phyloP scores from a whole-genome alignment of 192 early-diverging fungal species.

The Coemansia sp. region DNA sequence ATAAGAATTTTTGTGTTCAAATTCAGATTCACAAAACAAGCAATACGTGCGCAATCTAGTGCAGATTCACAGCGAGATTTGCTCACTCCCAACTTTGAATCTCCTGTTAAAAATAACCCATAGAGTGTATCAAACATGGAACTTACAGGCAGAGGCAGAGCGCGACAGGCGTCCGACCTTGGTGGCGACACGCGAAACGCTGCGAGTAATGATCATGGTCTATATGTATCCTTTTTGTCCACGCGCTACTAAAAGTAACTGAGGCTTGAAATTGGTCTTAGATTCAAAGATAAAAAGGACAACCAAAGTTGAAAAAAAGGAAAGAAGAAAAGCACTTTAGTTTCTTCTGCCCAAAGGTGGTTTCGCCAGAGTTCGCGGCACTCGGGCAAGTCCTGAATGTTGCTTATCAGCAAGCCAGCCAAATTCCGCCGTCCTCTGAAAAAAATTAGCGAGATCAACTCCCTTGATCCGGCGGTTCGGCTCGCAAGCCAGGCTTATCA shows the following conservation, averaged over 20 bases:
- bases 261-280: background rate
- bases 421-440: background rate
- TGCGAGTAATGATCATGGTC: conserved; percentile 48
- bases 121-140: background rate
- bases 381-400: no score
- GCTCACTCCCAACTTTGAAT: background rate
- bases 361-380: no score
- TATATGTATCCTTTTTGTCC: conserved; percentile 13
- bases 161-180: conserved; percentile 40
- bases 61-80: background rate
- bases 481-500: conserved; percentile 1
- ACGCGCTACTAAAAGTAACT: background rate
- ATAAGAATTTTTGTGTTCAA: background rate
- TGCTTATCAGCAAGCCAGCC: background rate
- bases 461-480: background rate
- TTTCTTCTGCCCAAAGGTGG: no score
- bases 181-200: conserved; percentile 38
- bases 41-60: background rate
- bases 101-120: background rate
- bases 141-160: conserved; percentile 43
- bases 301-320: conserved; percentile 1
- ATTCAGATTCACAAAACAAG: background rate
- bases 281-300: background rate
- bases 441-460: background rate
- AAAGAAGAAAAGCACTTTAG: background rate